Evolutionary conservation across 1,284 basidiomycete genomes (phyloP), one percentile per base, ranked within the genome.

Genomic region (Garcileccinum viscosum): DNA sequence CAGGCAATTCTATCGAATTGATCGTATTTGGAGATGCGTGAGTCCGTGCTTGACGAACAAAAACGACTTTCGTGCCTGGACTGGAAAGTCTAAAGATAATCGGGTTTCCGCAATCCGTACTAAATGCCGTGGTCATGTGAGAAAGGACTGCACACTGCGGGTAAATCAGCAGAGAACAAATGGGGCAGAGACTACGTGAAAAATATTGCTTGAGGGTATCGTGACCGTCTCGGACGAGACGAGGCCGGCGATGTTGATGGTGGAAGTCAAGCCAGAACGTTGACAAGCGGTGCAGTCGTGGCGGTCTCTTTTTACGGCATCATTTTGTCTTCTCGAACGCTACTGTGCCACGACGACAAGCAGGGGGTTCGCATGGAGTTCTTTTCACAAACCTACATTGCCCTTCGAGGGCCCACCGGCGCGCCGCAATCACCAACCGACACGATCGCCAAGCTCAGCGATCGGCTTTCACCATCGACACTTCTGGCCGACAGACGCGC

Each of bases 401-500:
- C 93, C 68, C 87, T 95, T 58, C 87, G 93, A 69, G 93, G 93
- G 35, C 92, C 92, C 17, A 89, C 90, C 7, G 92, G 92, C 11
- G 89, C 88, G 59, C 90, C 91, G 2, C 96, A 98, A 80, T 94
- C 93, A 0, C 88, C 96, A 1, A 83, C 88, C 22, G 94, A 96
- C 70, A 96, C 95, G 24, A 95, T 99, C 75, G 87, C 89, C 61
- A 92, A 93, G 73, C 92, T 99, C 69, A 93, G 93, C 72, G 96
- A 98, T 79, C 87, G 95, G 63, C 90, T 99, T 44, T 92, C 95
- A 37, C 95, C 95, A 17, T 89, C 93, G 3, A 92, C 94, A 0
- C 88, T 94, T 42, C 89, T 96, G 42, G 93, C 96, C 58, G 97
- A 99, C 82, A 88, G 97, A 73, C 89, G 95, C 64, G 97, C 97